Percentiles rank a stretch among this genome's conserved stretches.
Conservation (phyloP, 257 asterid genomes). For the Apocynum venetum region DNA sequence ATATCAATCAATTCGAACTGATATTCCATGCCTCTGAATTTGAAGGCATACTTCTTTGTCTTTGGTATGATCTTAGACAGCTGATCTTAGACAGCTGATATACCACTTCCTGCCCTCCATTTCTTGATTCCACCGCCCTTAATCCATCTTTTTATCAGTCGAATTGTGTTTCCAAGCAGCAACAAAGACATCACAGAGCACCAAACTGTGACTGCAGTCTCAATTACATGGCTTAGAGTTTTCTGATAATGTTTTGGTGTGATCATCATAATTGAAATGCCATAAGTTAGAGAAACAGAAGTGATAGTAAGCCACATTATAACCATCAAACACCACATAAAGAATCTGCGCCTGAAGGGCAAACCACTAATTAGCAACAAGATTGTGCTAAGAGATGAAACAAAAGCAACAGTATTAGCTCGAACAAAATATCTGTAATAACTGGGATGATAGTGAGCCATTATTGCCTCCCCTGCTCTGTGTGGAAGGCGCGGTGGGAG, state of each 20-base stretch:
- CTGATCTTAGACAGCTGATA: not conserved
- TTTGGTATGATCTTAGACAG: too few relatives aligned
- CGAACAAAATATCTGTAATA: conserved; percentile 26
- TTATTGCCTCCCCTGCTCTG: conserved; percentile 44
- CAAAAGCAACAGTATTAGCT: conserved; percentile 40
- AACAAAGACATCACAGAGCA: not conserved
- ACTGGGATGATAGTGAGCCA: conserved; percentile 32
- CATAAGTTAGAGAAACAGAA: not conserved
- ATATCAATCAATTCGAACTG: too few relatives aligned
- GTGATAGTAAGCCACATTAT: conserved; percentile 54
- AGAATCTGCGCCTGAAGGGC: conserved; percentile 38
- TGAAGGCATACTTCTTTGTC: too few relatives aligned
- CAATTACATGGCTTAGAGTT: not conserved
- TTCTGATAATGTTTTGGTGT: not conserved
- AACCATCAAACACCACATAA: conserved; percentile 50
- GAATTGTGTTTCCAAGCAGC: not conserved
- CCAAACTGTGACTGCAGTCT: not conserved
- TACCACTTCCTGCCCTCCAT: not conserved
- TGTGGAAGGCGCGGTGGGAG: not conserved
- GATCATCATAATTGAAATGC: not conserved
- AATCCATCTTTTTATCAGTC: not conserved
- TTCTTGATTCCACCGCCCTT: not conserved
- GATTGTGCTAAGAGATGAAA: conserved; percentile 51
- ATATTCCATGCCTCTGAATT: too few relatives aligned
- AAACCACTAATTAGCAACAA: conserved; percentile 53